A percentile compares a stretch with the other conserved stretches of the same genome.
phyloP scores from a whole-genome alignment of 306 rosid species.

The Sophora flavescens region DNA sequence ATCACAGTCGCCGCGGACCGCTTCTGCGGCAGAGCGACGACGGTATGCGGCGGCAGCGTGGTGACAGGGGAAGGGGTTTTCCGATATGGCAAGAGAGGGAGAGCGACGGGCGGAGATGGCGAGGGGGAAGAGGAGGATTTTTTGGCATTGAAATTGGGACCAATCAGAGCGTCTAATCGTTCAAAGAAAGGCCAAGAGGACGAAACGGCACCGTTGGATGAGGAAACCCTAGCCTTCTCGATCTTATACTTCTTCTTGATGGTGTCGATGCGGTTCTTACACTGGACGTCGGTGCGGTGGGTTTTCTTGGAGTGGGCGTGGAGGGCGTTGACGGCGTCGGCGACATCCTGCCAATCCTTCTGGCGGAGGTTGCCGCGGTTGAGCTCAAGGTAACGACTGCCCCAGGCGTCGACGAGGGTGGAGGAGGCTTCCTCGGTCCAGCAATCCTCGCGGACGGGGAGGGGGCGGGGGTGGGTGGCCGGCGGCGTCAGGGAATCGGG shows the following conservation, averaged over 20 bases:
- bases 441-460: conserved; percentile 94
- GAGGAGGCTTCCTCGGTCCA: conserved; percentile 96
- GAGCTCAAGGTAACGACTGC: conserved; percentile 88
- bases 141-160: conserved; percentile 60
- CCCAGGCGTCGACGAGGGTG: conserved; percentile 92
- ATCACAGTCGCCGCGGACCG: conserved; percentile 51
- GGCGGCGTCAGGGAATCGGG: conserved; percentile 66
- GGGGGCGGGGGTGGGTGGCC: conserved; percentile 56
- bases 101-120: conserved; percentile 72
- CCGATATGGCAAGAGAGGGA: conserved; percentile 61
- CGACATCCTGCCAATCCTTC: conserved; percentile 98
- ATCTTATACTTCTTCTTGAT: conserved; percentile 93
- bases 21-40: conserved; percentile 76
- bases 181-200: conserved; percentile 87
- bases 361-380: conserved; percentile 98
- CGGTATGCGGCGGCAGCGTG: conserved; percentile 36
- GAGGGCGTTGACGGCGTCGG: conserved; percentile 91
- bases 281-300: conserved; percentile 93
- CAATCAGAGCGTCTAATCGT: conserved; percentile 71
- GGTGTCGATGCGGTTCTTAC: conserved; percentile 94
- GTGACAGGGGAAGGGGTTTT: conserved; percentile 53
- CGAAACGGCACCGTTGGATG: conserved; percentile 57
- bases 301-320: conserved; percentile 93
- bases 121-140: conserved; percentile 60
- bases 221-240: conserved; percentile 86